Percentiles rank a stretch among this genome's conserved stretches.
Evolutionary conservation across 805 yeast species (phyloP).

Genomic region (Scheffersomyces amazonensis): DNA sequence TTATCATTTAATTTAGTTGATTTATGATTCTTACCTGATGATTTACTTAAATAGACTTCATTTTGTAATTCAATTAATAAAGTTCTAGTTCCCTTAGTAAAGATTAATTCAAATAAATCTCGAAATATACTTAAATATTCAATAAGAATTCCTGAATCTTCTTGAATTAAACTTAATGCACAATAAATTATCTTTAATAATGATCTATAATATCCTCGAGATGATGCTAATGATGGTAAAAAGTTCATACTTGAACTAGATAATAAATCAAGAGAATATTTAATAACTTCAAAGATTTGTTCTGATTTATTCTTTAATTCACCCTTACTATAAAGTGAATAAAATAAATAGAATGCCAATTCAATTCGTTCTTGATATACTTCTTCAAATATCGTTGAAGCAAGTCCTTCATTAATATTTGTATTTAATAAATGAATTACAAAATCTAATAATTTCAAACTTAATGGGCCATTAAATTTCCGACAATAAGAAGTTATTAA

Average conservation of each 20-base stretch:
- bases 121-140: constrained; percentile 50
- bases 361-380: constrained; percentile 65
- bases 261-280: constrained; percentile 43
- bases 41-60: constrained; percentile 43
- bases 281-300: constrained; percentile 40
- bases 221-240: constrained; percentile 36
- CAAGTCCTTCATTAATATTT: constrained; percentile 50
- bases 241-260: constrained; percentile 50
- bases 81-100: constrained; percentile 63
- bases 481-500: constrained; percentile 65
- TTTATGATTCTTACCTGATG: constrained; percentile 28
- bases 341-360: constrained; percentile 53
- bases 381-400: constrained; percentile 44
- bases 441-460: constrained; percentile 30
- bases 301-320: constrained; percentile 26
- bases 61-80: constrained; percentile 58
- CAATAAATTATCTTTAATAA: constrained; percentile 57
- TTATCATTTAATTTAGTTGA: constrained; percentile 42
- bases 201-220: constrained; percentile 50
- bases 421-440: constrained; percentile 51
- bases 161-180: constrained; percentile 41
- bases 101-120: constrained; percentile 58
- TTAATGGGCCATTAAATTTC: constrained; percentile 19
- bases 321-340: constrained; percentile 34
- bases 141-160: constrained; percentile 37